Percentiles rank a stretch among this genome's conserved stretches.
phyloP scores from a whole-genome alignment of 75 land plant genomes.

The Pinus tabuliformis region DNA sequence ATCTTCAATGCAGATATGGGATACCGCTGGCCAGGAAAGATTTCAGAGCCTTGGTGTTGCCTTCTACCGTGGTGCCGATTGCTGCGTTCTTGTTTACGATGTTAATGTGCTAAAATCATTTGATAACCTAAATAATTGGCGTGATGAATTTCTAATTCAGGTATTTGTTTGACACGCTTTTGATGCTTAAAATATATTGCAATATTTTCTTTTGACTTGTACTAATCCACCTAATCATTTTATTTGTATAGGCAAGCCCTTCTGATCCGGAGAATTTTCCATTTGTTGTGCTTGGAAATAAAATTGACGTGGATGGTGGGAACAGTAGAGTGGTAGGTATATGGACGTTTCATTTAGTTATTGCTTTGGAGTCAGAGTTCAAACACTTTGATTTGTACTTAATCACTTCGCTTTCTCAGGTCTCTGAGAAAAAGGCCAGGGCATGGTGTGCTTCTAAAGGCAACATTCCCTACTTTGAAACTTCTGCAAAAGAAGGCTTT shows the following conservation, averaged over 20 bases:
- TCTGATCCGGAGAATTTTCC: conserved; percentile 83
- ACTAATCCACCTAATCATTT: not conserved
- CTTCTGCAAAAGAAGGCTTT: conserved; percentile 73
- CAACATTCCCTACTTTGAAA: conserved; percentile 74
- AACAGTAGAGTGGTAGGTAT: conserved; percentile 65
- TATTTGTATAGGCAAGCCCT: conserved; percentile 61
- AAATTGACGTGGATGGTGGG: conserved; percentile 75
- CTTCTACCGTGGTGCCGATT: conserved; percentile 77
- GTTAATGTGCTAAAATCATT: conserved; percentile 76
- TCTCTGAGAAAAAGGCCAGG: conserved; percentile 80
- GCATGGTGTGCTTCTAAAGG: conserved; percentile 93
- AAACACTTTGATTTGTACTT: no score
- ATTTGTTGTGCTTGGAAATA: conserved; percentile 76
- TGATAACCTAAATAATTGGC: conserved; percentile 70
- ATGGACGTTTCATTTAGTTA: not conserved
- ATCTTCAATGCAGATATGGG: conserved; percentile 57
- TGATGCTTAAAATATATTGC: not conserved
- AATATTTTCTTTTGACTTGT: not conserved
- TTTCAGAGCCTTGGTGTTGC: conserved; percentile 84
- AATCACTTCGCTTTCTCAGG: no score
- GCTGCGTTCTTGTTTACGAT: conserved; percentile 81
- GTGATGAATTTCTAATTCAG: conserved; percentile 74
- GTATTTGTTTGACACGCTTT: conserved; percentile 14
- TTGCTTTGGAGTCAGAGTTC: not conserved
- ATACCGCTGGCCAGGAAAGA: conserved; percentile 79